Percentiles rank a stretch among this genome's conserved stretches.
Evolutionary conservation across 2,329 filamentous ascomycete genomes (phyloP).

Genomic region (Fusarium sp.): DNA sequence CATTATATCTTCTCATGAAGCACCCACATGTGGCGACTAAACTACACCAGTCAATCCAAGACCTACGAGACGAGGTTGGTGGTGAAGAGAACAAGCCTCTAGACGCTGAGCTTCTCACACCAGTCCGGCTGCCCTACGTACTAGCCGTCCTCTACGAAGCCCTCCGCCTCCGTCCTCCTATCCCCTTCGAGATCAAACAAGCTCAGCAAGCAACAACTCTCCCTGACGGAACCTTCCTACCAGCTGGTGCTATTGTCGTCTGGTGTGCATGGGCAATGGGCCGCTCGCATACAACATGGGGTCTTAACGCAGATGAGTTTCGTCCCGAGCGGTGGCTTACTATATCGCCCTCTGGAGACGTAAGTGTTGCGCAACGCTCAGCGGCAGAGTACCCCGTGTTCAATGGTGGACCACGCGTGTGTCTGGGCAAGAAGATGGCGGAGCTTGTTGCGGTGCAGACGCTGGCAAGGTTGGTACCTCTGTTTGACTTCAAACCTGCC

Average conservation of each 20-base stretch:
- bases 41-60: conserved; percentile 61
- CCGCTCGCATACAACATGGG: conserved; percentile 70
- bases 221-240: conserved; percentile 73
- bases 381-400: conserved; percentile 75
- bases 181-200: conserved; percentile 78
- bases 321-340: conserved; percentile 71
- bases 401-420: conserved; percentile 73
- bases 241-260: conserved; percentile 67
- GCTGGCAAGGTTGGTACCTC: conserved; percentile 63
- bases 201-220: conserved; percentile 66
- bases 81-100: background rate
- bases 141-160: conserved; percentile 75
- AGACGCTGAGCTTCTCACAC: conserved; percentile 56
- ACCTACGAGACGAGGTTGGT: conserved; percentile 16
- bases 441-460: conserved; percentile 72
- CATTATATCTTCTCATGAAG: conserved; percentile 72
- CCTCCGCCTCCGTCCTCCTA: conserved; percentile 73
- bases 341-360: conserved; percentile 51
- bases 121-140: conserved; percentile 67
- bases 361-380: conserved; percentile 59
- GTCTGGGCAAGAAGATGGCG: conserved; percentile 76
- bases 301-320: conserved; percentile 69
- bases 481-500: conserved; percentile 66
- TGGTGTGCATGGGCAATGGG: conserved; percentile 78
- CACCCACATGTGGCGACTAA: conserved; percentile 59